Evolutionary conservation across 1,139 yeast species (phyloP), one percentile per base, ranked within the genome.

Genomic region (Debaryomycetaceae sp.): DNA sequence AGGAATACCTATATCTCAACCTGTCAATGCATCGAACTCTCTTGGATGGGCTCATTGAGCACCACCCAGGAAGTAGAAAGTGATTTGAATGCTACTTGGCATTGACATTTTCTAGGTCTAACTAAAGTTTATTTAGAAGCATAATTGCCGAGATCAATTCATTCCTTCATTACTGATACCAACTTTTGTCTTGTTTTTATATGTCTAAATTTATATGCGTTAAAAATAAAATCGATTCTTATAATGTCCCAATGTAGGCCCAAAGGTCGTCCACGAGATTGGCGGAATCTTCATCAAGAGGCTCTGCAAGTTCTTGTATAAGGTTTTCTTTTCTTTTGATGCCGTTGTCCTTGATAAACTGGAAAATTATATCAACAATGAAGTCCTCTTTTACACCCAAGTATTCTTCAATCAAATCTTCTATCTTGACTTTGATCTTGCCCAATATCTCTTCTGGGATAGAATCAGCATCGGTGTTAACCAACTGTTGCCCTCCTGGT

Each of bases 221-320:
- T 27, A 8, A 27, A 27, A 27, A 27, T 27, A 3, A 4, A 8
- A 11, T 27, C 11, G 11, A 27, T 27, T 11, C 11, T 27, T 20
- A 14, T 35, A 38, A 30, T 7, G 20, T 37, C 7, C 14, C 20
- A 9, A 66, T 57, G 47, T 45, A 67, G n/a, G 51, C 49, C 58
- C 63, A 65, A 39, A 71, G 56, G 43, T 68, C 72, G 23, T 73
- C 67, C 2, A 73, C 75, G 42, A 78, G 70, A 14, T 58, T 60
- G n/a, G 54, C 59, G 1, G 84, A 76, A 56, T 81, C 85, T 35
- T 80, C 84, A 48, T 81, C 83, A 37, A 79, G 60, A 1, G 82
- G 76, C 50, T 81, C 83, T 6, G 60, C 58, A 41, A 81, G 63
- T 47, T 80, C 85, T 6, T 61, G 59, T 13, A 71, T 50, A 41